phyloP scores from a whole-genome alignment of 192 early-diverging fungal species.

The Coemansia sp. region DNA sequence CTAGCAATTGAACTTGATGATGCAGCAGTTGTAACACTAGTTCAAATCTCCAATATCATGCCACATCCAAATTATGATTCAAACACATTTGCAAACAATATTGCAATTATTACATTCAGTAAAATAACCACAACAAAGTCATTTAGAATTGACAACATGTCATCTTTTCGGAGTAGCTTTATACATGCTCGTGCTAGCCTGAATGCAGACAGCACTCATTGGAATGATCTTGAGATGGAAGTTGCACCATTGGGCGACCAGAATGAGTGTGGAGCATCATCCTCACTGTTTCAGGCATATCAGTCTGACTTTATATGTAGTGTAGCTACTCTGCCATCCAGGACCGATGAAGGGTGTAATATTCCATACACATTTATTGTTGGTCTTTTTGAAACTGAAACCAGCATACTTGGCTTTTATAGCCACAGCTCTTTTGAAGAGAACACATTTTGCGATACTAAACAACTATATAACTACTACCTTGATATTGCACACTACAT shows the following conservation, averaged over 20 bases:
- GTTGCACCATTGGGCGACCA: neutral
- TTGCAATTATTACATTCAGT: conserved; percentile 1
- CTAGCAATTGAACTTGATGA: neutral
- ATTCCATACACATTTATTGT: conserved; percentile 17
- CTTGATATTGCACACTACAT: conserved; percentile 30
- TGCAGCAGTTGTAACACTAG: neutral
- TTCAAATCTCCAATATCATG: conserved; percentile 6
- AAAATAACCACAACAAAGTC: neutral
- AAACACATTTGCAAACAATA: conserved; percentile 31
- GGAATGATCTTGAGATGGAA: conserved; percentile 3
- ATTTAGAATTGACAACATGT: conserved; percentile 1
- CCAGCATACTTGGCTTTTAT: conserved; percentile 15
- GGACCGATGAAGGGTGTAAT: conserved; percentile 6
- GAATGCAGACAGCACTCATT: neutral
- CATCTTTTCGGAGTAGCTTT: conserved; percentile 4
- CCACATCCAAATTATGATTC: conserved; percentile 17
- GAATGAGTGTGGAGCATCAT: neutral
- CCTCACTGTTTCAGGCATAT: conserved; percentile 3
- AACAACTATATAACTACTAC: conserved; percentile 20
- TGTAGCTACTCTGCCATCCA: conserved; percentile 2
- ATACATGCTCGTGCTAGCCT: conserved; percentile 9
- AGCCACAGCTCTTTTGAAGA: conserved; percentile 23
- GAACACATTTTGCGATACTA: conserved; percentile 4
- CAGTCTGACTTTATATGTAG: conserved; percentile 23
- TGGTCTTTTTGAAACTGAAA: conserved; percentile 2